Conservation (phyloP, 192 early-diverging fungal genomes). For the Jimgerdemannia flammicorona region DNA sequence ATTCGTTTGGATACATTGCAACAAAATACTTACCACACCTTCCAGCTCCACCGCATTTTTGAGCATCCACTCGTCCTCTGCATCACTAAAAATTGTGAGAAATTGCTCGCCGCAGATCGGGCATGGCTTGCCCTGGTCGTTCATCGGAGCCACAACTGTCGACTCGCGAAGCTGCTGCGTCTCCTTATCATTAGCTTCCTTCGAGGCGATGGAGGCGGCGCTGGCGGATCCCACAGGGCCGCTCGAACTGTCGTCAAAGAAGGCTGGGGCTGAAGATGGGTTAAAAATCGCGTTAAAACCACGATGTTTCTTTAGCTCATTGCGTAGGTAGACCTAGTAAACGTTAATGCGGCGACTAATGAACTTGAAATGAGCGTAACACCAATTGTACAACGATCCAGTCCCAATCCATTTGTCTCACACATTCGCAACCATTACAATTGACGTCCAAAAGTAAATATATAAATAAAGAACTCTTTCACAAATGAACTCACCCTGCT, state of each 20-base stretch:
- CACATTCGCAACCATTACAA: slow-evolving; percentile 9
- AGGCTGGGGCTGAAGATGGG: slow-evolving; percentile 13
- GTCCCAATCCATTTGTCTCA: no score
- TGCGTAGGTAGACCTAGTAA: no score
- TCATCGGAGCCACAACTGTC: slow-evolving; percentile 41
- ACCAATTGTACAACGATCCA: no score
- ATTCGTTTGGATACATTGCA: neutral
- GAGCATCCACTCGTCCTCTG: slow-evolving; percentile 72
- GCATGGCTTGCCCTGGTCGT: slow-evolving; percentile 51
- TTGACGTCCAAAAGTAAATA: slow-evolving; percentile 10
- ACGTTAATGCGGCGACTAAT: no score
- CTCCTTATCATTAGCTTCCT: slow-evolving; percentile 24
- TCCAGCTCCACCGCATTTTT: slow-evolving; percentile 65
- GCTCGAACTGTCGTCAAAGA: slow-evolving; percentile 15
- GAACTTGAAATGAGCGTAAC: no score
- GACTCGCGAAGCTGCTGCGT: slow-evolving; percentile 19
- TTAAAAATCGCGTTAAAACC: slow-evolving; percentile 9
- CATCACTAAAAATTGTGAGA: slow-evolving; percentile 68
- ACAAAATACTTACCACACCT: slow-evolving; percentile 36
- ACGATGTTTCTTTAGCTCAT: neutral
- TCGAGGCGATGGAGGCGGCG: neutral
- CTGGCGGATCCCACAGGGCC: neutral
- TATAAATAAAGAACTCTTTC: neutral
- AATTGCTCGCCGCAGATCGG: slow-evolving; percentile 77
- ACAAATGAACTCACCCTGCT: slow-evolving; percentile 14